phyloP scores from a whole-genome alignment of 1,284 basidiomycete genomes.

The Neolentinus lepideus region DNA sequence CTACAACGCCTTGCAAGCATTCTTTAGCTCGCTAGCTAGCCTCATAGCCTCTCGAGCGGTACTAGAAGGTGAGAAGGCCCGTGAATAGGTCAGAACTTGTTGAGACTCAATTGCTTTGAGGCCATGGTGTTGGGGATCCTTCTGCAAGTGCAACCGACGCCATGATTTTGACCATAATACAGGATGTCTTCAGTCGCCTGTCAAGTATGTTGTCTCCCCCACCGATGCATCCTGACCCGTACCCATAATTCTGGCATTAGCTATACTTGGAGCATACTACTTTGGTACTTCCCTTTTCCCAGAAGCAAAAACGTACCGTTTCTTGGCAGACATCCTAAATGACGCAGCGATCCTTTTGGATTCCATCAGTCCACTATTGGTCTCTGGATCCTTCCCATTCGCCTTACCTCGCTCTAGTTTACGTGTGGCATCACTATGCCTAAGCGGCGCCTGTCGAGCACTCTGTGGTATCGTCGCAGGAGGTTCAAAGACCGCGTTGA shows the following conservation, averaged over 20 bases:
- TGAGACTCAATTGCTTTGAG: constrained; percentile 23
- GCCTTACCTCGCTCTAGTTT: neutral
- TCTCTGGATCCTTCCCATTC: constrained; percentile 22
- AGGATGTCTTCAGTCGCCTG: constrained; percentile 55
- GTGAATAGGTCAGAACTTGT: neutral
- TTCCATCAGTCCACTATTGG: constrained; percentile 50
- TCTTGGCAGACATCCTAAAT: constrained; percentile 63
- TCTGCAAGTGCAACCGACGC: constrained; percentile 60
- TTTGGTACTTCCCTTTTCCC: constrained; percentile 58
- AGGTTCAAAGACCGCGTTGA: constrained; percentile 63
- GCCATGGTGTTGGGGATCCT: constrained; percentile 61
- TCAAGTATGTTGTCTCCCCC: no score
- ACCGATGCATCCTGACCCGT: constrained; percentile 13
- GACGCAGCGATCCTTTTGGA: constrained; percentile 53
- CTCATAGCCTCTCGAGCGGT: constrained; percentile 61
- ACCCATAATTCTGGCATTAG: constrained; percentile 22
- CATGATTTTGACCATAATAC: constrained; percentile 51
- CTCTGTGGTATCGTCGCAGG: constrained; percentile 55
- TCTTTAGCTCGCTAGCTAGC: constrained; percentile 58
- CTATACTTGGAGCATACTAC: constrained; percentile 53
- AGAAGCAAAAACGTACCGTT: constrained; percentile 65
- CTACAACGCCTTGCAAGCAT: constrained; percentile 60
- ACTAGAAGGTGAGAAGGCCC: constrained; percentile 42
- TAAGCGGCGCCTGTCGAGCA: constrained; percentile 49
- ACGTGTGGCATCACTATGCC: constrained; percentile 44